Evolutionary conservation across 192 early-diverging fungal genomes (phyloP).

Genomic region (Gryganskiella cystojenkinii): DNA sequence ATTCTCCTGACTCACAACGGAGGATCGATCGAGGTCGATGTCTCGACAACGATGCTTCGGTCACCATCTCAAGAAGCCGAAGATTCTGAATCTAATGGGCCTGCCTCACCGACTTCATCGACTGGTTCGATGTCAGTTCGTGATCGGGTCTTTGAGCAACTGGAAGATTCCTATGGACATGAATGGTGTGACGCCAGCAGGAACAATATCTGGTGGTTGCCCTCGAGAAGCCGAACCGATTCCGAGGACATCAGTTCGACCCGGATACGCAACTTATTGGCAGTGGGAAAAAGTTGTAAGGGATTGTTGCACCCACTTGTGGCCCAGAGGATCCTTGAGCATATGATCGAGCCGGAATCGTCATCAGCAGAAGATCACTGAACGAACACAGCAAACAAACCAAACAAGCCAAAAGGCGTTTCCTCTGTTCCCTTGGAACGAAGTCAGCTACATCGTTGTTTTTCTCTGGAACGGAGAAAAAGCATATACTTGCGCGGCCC

Average conservation of each 20-base stretch:
- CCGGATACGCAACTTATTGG: slow-evolving; percentile 27
- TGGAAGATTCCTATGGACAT: slow-evolving; percentile 36
- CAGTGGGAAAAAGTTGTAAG: slow-evolving; percentile 23
- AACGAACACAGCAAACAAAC: too few species aligned
- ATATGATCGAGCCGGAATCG: too few species aligned
- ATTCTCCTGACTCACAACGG: slow-evolving; percentile 29
- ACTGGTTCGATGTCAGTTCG: slow-evolving; percentile 3
- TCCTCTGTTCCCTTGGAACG: too few species aligned
- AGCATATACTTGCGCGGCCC: too few species aligned
- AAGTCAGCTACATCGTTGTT: too few species aligned
- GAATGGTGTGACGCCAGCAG: slow-evolving; percentile 37
- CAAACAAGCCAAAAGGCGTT: too few species aligned
- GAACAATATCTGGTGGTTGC: slow-evolving; percentile 50
- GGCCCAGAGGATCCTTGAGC: slow-evolving; percentile 23
- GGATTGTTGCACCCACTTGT: slow-evolving; percentile 40
- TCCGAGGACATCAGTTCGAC: slow-evolving; percentile 49
- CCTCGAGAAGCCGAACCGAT: slow-evolving; percentile 30
- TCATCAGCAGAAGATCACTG: too few species aligned
- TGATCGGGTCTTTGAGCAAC: slow-evolving; percentile 28
- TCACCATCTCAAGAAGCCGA: neutral
- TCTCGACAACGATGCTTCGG: slow-evolving; percentile 21
- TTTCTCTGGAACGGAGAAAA: too few species aligned
- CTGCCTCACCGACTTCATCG: neutral
- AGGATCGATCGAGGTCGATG: slow-evolving; percentile 31
- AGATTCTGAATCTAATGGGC: neutral